These are phyloP conservation scores for Euptelea pleiosperma DNA, from an alignment of 164 flowering plant species.

Conservation along the genomic window DNA sequence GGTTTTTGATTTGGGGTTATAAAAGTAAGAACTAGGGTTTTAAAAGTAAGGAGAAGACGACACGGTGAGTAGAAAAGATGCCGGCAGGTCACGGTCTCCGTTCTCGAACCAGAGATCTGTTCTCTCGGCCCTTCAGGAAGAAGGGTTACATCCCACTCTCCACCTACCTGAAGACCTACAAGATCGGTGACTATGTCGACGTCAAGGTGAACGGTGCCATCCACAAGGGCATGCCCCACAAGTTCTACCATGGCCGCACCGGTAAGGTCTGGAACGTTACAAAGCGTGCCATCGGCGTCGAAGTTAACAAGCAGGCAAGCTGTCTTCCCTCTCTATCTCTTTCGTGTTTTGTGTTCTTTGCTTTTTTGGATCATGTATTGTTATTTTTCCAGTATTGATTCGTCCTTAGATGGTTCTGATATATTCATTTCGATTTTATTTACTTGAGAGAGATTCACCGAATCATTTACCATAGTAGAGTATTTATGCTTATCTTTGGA, in stretches of 20 bases:
- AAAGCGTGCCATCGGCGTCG: slow-evolving; percentile 80
- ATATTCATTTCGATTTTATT: no score
- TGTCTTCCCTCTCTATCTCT: neutral
- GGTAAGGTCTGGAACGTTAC: slow-evolving; percentile 78
- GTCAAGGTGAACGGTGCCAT: slow-evolving; percentile 73
- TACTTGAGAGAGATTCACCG: no score
- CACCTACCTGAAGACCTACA: slow-evolving; percentile 57
- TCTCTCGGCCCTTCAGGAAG: slow-evolving; percentile 65
- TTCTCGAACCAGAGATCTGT: slow-evolving; percentile 60
- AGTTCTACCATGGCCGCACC: slow-evolving; percentile 82
- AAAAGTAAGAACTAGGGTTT: no score
- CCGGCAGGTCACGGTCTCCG: slow-evolving; percentile 73
- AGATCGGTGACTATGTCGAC: slow-evolving; percentile 66
- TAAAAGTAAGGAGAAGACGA: neutral
- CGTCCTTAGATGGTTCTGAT: neutral
- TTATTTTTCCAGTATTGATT: neutral
- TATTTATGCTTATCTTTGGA: no score
- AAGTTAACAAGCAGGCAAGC: slow-evolving; percentile 70
- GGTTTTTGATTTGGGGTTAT: no score
- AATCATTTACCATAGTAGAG: no score
- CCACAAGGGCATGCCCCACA: slow-evolving; percentile 86
- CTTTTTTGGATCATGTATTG: neutral
- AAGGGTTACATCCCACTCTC: slow-evolving; percentile 60
- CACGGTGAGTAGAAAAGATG: slow-evolving; percentile 27
- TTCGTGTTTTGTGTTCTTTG: neutral